These are phyloP conservation scores for Pythium coloratum DNA, from an alignment of 352 stramenopile genomes.

Conservation along the genomic window DNA sequence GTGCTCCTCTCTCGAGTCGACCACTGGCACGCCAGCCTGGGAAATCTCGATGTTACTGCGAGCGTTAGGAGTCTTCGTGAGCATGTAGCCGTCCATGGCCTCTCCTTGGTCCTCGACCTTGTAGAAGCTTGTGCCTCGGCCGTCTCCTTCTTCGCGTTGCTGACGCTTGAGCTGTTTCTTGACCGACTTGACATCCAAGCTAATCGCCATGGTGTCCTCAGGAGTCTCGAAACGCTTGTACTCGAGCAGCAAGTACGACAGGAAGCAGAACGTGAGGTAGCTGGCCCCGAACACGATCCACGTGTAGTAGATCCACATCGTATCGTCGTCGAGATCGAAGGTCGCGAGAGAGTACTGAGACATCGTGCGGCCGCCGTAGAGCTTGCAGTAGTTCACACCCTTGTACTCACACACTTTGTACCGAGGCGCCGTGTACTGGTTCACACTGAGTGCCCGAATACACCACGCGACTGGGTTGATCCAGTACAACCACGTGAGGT, in stretches of 20 bases:
- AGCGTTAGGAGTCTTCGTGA: slow-evolving; percentile 17
- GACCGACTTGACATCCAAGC: slow-evolving; percentile 23
- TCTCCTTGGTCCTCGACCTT: slow-evolving; percentile 5
- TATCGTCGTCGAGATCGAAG: slow-evolving; percentile 51
- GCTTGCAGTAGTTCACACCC: slow-evolving; percentile 53
- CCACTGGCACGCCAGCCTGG: background rate
- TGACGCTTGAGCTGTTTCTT: slow-evolving; percentile 20
- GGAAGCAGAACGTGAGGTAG: slow-evolving; percentile 40
- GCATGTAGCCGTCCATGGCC: slow-evolving; percentile 24
- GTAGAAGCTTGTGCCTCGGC: slow-evolving; percentile 2
- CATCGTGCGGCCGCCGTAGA: slow-evolving; percentile 32
- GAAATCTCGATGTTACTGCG: background rate
- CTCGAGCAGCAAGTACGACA: slow-evolving; percentile 34
- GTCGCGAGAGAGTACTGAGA: slow-evolving; percentile 50
- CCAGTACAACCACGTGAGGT: slow-evolving; percentile 81
- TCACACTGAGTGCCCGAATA: slow-evolving; percentile 60
- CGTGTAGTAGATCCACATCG: slow-evolving; percentile 53
- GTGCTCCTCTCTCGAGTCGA: slow-evolving; percentile 2
- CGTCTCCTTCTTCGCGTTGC: slow-evolving; percentile 10
- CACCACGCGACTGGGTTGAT: slow-evolving; percentile 72
- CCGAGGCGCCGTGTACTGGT: slow-evolving; percentile 52
- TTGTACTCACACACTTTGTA: slow-evolving; percentile 50
- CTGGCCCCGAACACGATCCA: slow-evolving; percentile 53
- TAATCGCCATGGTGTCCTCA: slow-evolving; percentile 37
- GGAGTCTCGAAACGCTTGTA: slow-evolving; percentile 36